These are phyloP conservation scores for Fusarium falciforme DNA, from an alignment of 2,329 filamentous ascomycete species.

Conservation along the genomic window DNA sequence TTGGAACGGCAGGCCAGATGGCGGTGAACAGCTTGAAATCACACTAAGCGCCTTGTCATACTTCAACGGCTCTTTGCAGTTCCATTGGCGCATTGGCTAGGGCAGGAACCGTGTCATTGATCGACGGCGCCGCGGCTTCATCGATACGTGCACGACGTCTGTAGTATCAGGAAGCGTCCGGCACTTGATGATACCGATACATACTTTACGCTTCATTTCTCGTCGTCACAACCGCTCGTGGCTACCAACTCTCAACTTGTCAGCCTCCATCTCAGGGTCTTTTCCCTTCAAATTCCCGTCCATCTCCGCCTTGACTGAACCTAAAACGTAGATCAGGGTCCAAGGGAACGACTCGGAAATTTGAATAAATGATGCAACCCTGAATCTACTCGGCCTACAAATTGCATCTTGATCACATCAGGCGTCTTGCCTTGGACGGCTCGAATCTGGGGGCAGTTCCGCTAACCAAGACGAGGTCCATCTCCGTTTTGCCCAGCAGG, in stretches of 20 bases:
- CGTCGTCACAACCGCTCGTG: neutral
- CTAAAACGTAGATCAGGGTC: neutral
- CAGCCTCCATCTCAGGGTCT: conserved; percentile 14
- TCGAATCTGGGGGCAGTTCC: neutral
- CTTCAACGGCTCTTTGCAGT: neutral
- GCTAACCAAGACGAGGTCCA: conserved; percentile 2
- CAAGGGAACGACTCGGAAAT: neutral
- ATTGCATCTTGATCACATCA: neutral
- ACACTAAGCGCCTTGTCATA: conserved; percentile 1
- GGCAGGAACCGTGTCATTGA: neutral
- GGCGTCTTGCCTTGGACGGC: neutral
- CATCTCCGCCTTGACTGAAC: conserved; percentile 12
- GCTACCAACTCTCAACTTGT: neutral
- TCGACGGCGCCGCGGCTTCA: neutral
- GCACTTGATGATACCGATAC: neutral
- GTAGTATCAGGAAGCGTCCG: neutral
- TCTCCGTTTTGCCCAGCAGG: neutral
- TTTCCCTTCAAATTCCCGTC: neutral
- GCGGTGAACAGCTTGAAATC: conserved; percentile 8
- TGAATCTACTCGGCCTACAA: neutral
- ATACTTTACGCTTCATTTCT: neutral
- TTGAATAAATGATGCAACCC: neutral
- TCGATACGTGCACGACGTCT: neutral
- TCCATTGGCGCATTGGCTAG: neutral
- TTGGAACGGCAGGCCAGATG: neutral